A percentile compares a stretch with the other conserved stretches of the same genome.
Evolutionary conservation across 805 yeast species (phyloP).

Genomic region (Nakazawaea wickerhamii): DNA sequence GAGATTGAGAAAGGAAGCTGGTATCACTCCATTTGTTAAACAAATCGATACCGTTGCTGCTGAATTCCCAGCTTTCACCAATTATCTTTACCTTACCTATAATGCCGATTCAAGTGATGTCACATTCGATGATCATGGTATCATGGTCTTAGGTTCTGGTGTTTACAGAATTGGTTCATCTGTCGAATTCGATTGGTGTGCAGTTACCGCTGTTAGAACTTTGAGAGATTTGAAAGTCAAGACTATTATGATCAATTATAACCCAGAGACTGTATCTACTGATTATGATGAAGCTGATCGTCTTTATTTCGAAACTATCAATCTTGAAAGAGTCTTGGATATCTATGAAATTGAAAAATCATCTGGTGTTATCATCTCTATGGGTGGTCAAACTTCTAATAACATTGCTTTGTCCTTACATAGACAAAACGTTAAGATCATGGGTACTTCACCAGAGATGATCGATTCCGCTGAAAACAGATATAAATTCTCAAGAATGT

Average conservation of each 20-base stretch:
- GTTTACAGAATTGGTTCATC: conserved; percentile 98
- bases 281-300: conserved; percentile 98
- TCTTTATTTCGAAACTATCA: conserved; percentile 91
- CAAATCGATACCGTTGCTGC: conserved; percentile 99
- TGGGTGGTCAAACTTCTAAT: conserved; percentile 99
- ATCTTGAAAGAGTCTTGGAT: conserved; percentile 89
- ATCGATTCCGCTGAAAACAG: conserved; percentile 98
- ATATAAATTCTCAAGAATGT: conserved; percentile 95
- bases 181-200: conserved; percentile 99
- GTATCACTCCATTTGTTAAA: conserved; percentile 87
- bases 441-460: conserved; percentile 98
- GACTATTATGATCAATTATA: conserved; percentile 95
- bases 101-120: conserved; percentile 88
- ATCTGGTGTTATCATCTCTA: conserved; percentile 87
- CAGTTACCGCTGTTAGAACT: conserved; percentile 93
- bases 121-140: conserved; percentile 85
- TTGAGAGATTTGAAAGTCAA: conserved; percentile 79
- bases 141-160: conserved; percentile 96
- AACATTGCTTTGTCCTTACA: conserved; percentile 90
- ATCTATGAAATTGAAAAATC: conserved; percentile 90
- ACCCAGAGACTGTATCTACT: conserved; percentile 98
- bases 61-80: conserved; percentile 95
- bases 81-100: conserved; percentile 91
- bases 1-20: conserved; percentile 79
- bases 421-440: conserved; percentile 89